Evolutionary conservation across 345 rosid species (phyloP).

Genomic region (Euphorbia pulcherrima): DNA sequence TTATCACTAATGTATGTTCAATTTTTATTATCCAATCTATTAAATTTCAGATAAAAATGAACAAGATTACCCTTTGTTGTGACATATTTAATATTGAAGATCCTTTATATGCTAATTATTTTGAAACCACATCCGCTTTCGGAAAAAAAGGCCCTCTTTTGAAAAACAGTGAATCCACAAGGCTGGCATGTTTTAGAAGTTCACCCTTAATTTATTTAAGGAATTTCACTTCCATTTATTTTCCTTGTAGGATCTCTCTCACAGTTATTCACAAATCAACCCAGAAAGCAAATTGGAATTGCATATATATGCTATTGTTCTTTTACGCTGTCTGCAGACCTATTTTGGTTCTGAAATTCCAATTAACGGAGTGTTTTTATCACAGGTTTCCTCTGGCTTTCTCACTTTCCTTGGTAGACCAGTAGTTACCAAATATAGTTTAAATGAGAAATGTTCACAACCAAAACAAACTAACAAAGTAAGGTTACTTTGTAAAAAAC

Average conservation of each 20-base stretch:
- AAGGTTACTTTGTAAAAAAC: too few species aligned
- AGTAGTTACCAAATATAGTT: background rate
- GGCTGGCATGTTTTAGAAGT: too few species aligned
- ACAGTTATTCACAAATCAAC: slow-evolving; percentile 51
- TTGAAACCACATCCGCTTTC: too few species aligned
- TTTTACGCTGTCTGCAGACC: slow-evolving; percentile 56
- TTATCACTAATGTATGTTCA: too few species aligned
- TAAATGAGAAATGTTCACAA: background rate
- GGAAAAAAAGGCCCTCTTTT: too few species aligned
- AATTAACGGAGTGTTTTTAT: slow-evolving; percentile 46
- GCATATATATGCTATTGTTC: slow-evolving; percentile 59
- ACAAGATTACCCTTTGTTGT: too few species aligned
- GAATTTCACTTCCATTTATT: slow-evolving; percentile 18
- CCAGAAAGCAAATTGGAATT: slow-evolving; percentile 71
- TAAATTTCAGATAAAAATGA: too few species aligned
- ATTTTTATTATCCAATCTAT: too few species aligned
- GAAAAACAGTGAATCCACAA: too few species aligned
- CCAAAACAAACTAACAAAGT: too few species aligned
- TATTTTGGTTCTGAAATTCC: slow-evolving; percentile 47
- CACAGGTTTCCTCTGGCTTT: slow-evolving; percentile 46
- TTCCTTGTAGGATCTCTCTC: slow-evolving; percentile 49
- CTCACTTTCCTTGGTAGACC: background rate
- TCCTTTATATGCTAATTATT: too few species aligned
- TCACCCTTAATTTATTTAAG: background rate
- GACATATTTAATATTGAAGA: too few species aligned